A percentile compares a stretch with the other conserved stretches of the same genome.
These are phyloP conservation scores for Trichopus zeylanicus DNA, from an alignment of 116 monocot genomes.

Conservation along the genomic window DNA sequence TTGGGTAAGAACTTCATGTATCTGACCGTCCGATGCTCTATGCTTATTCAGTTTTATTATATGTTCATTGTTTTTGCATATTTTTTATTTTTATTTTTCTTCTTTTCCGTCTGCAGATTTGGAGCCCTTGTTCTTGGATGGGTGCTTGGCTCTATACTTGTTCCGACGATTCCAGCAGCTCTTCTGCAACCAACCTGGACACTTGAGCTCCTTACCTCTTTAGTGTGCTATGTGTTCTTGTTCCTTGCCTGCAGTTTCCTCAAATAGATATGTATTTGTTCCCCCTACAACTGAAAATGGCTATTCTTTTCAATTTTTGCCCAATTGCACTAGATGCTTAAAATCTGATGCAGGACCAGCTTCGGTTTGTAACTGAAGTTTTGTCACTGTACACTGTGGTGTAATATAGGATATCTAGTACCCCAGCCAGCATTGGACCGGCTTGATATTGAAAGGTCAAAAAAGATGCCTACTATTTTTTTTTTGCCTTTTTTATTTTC, in stretches of 20 bases:
- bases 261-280: slow-evolving; percentile 31
- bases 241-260: slow-evolving; percentile 82
- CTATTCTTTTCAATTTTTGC: too few relatives aligned
- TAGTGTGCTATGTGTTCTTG: slow-evolving; percentile 78
- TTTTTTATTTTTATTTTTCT: neutral
- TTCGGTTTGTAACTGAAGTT: too few relatives aligned
- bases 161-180: slow-evolving; percentile 65
- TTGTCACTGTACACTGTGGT: too few relatives aligned
- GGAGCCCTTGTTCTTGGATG: slow-evolving; percentile 71
- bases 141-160: slow-evolving; percentile 58
- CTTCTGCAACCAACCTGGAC: slow-evolving; percentile 75
- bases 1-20: slow-evolving; percentile 41
- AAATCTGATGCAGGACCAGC: too few relatives aligned
- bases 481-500: too few relatives aligned
- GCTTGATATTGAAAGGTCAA: too few relatives aligned
- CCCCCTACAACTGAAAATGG: too few relatives aligned
- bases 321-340: too few relatives aligned
- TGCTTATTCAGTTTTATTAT: neutral
- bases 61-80: neutral
- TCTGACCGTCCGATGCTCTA: neutral
- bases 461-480: too few relatives aligned
- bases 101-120: slow-evolving; percentile 38
- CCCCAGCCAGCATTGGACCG: too few relatives aligned
- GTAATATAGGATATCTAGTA: too few relatives aligned
- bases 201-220: slow-evolving; percentile 79